Base-by-base conservation (phyloP, 257 asterid genomes). In the Haberlea rhodopensis region DNA sequence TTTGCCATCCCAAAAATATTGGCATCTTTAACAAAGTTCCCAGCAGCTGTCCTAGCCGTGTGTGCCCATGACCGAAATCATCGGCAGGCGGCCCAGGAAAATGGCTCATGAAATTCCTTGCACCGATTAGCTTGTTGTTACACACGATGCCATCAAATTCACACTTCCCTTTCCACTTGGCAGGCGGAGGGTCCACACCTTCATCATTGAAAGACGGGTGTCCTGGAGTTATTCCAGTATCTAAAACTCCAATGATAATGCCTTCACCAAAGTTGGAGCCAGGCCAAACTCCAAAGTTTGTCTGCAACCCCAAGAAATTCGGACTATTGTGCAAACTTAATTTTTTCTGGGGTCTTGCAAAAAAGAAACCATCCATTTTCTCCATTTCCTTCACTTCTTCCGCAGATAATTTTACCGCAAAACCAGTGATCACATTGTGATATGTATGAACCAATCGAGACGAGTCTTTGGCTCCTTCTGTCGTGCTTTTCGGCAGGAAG, bases 91-190 rank as follows among this genome's bases (percentile, higher is more conserved):
- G 27, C 27, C 43, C 20, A 29, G 37, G 65, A 25, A 9, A 26
- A 8, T 4, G 48, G 0, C 40, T 43, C 25, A 67, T 21, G 28
- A 67, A 67, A 49, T 52, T 73, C 29, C 74, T 53, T 7, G 66
- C 43, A 8, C 43, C 43, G 43, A 32, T 32, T 13, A 32, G 43
- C 43, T 32, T 32, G 3, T 32, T 32, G 55, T 67, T 73, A 8
- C 74, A 67, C 9, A 24, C n/a, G 1, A 8, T 51, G 11, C 60
- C 65, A 54, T 22, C 9, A 7, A 62, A 51, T 5, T 43, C 73
- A 24, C 78, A 73, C 19, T 46, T 67, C 45, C 78, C 78, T 28
- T 60, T 73, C 78, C 73, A 73, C 27, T 67, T 73, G 5, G 4
- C 31, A 6, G 74, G 78, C 5, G 74, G 70, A 23, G 62, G 49